Conservation (phyloP, 768 basidiomycete species). For the Mycena vitilis region DNA sequence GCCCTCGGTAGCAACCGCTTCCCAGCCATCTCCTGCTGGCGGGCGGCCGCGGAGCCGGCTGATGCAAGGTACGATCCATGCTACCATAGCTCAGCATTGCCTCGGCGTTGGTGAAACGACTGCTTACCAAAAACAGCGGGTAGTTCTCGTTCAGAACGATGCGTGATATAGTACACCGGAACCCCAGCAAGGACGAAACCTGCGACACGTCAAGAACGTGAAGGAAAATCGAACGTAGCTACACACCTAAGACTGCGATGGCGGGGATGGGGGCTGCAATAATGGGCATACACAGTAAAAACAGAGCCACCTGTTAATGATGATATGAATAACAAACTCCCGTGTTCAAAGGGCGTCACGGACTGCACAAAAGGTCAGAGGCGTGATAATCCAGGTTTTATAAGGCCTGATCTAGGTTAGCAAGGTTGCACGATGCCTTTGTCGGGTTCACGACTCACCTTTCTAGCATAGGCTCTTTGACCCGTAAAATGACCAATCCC, state of each 20-base stretch:
- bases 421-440: neutral
- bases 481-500: constrained; percentile 86
- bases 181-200: constrained; percentile 84
- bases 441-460: constrained; percentile 56
- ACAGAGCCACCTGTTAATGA: constrained; percentile 76
- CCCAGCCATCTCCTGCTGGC: constrained; percentile 73
- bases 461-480: constrained; percentile 91
- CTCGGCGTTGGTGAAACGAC: neutral
- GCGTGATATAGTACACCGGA: constrained; percentile 87
- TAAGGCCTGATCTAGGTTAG: constrained; percentile 74
- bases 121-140: constrained; percentile 57
- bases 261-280: constrained; percentile 94
- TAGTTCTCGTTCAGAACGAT: constrained; percentile 56
- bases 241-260: constrained; percentile 83
- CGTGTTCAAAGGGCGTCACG: constrained; percentile 43
- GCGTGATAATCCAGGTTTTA: constrained; percentile 91
- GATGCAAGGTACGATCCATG: constrained; percentile 53
- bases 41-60: constrained; percentile 65
- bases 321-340: neutral
- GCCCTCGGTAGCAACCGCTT: constrained; percentile 78
- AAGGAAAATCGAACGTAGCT: neutral
- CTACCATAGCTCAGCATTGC: constrained; percentile 45
- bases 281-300: constrained; percentile 93
- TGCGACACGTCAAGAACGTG: constrained; percentile 43
- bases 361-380: constrained; percentile 89